Evolutionary conservation across 768 basidiomycete species (phyloP).

Genomic region (Filobasidium wieringae): DNA sequence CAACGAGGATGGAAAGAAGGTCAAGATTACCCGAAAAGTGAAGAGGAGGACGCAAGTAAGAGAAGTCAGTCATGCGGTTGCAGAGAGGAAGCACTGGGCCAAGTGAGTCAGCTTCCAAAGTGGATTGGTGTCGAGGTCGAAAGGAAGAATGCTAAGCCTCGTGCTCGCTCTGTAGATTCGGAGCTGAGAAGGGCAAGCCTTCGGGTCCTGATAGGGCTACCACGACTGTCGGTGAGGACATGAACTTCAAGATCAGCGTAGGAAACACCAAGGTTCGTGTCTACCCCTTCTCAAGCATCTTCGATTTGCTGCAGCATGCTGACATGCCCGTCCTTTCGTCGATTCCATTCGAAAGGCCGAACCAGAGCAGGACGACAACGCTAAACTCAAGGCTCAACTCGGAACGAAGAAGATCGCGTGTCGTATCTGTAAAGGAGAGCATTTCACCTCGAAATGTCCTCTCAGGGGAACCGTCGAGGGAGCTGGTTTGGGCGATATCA

Average conservation of each 20-base stretch:
- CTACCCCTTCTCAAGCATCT: constrained; percentile 10
- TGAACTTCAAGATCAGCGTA: constrained; percentile 51
- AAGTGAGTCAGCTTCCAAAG: constrained; percentile 37
- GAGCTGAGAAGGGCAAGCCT: constrained; percentile 72
- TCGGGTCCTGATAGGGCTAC: constrained; percentile 86
- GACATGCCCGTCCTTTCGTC: background rate
- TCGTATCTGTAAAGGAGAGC: constrained; percentile 88
- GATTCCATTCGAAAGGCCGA: constrained; percentile 49
- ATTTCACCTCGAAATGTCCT: constrained; percentile 97
- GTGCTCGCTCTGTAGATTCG: constrained; percentile 50
- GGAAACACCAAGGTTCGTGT: constrained; percentile 49
- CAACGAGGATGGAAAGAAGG: constrained; percentile 87
- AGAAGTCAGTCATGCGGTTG: constrained; percentile 84
- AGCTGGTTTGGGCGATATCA: constrained; percentile 44
- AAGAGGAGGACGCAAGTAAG: constrained; percentile 78
- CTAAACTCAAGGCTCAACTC: constrained; percentile 52
- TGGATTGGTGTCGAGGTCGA: background rate
- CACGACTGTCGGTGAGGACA: constrained; percentile 65
- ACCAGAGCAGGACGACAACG: constrained; percentile 54
- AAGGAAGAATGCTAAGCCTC: background rate
- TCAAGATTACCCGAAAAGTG: constrained; percentile 85
- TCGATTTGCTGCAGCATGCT: background rate
- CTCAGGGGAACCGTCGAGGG: constrained; percentile 87
- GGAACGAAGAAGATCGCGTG: constrained; percentile 67
- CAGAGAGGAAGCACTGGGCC: constrained; percentile 81